Conservation (phyloP, 2,329 filamentous ascomycete genomes). For the Colletotrichum salicis region DNA sequence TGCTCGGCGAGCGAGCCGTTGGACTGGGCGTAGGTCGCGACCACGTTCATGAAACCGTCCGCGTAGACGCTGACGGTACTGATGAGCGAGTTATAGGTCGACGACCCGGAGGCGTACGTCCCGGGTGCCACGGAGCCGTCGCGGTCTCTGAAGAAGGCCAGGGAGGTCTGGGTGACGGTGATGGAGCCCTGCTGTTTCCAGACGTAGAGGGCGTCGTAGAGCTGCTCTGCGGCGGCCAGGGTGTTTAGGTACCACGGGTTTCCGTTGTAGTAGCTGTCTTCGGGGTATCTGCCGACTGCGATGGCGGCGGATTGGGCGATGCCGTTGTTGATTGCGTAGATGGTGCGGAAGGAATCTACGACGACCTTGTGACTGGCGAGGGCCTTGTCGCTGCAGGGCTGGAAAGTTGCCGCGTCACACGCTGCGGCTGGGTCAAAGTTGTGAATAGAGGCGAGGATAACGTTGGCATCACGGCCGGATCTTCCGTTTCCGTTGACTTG, state of each 20-base stretch:
- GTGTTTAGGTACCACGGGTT: constrained; percentile 87
- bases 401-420: constrained; percentile 79
- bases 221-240: constrained; percentile 80
- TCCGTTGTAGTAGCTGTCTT: constrained; percentile 80
- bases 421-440: constrained; percentile 74
- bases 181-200: constrained; percentile 74
- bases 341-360: constrained; percentile 77
- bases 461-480: constrained; percentile 77
- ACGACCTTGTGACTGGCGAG: constrained; percentile 82
- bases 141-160: constrained; percentile 78
- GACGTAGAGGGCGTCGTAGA: constrained; percentile 80
- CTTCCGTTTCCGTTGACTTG: constrained; percentile 68
- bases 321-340: constrained; percentile 77
- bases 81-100: constrained; percentile 65
- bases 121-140: constrained; percentile 67
- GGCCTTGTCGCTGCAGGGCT: constrained; percentile 77
- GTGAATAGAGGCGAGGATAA: constrained; percentile 73
- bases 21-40: constrained; percentile 69
- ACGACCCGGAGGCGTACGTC: constrained; percentile 64
- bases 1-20: constrained; percentile 77
- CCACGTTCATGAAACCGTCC: constrained; percentile 69
- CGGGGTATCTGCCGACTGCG: constrained; percentile 74
- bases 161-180: constrained; percentile 70
- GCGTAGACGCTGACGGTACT: constrained; percentile 68
- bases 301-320: constrained; percentile 68